Evolutionary conservation across 305 asterid species (phyloP), one percentile per base, ranked within the genome.

Genomic region (Fraxinus platypoda): DNA sequence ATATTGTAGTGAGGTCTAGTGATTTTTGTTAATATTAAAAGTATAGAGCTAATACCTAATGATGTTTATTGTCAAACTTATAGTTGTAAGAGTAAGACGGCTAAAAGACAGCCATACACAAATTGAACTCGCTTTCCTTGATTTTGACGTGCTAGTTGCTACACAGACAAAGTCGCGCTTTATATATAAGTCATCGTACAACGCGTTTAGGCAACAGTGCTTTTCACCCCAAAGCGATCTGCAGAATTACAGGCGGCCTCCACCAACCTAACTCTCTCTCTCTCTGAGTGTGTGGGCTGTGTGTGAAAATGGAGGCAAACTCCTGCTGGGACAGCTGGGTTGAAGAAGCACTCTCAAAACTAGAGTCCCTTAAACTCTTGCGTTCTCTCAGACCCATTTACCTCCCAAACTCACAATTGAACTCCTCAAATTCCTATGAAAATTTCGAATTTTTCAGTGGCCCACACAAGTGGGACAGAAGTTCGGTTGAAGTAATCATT

Each of bases 381-480:
- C 96, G 99, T n/a, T 96, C 99, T 35, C 94, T 96, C 68, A 88
- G 98, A 74, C 99, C 99, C 83, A 91, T 96, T 86, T 92, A 86
- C 35, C 97, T 92, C 77, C 43, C 87, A 30, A 19, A 70, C 33
- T 78, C 66, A 57, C 11, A 57, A 57, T 57, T 6, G 66, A 52
- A 52, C 25, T 17, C 76, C 79, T 54, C 85, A 78, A 78, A 78
- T 73, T 72, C 73, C 52, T 33, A 78, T 30, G 84, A 64, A 13
- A 85, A 28, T 38, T 86, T 84, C 87, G 66, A 84, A 37, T 87
- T 57, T 88, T 91, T 86, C 31, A 92, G 86, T 52, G 95, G 93
- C 21, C 91, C 97, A 73, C 87, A 82, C 11, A 75, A 87, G 78
- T 94, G 97, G 95, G 99, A 95, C 77, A 91, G 99, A 87, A 94